These are phyloP conservation scores for Mycena metata DNA, from an alignment of 768 basidiomycete genomes.

Conservation along the genomic window DNA sequence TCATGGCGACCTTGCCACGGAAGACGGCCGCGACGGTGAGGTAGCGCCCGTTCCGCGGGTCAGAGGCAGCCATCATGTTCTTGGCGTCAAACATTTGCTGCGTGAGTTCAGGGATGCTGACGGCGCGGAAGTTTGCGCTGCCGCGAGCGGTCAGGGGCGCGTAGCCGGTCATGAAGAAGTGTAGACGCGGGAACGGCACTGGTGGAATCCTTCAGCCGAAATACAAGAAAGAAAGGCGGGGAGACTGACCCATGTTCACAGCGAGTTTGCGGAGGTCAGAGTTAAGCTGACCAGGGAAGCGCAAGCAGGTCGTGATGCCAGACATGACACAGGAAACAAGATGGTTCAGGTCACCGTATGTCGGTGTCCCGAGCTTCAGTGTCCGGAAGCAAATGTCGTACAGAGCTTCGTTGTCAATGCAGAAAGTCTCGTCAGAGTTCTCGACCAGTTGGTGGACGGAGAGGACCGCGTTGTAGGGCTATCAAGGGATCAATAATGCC, in stretches of 20 bases:
- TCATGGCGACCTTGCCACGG: slow-evolving; percentile 99
- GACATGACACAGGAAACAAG: slow-evolving; percentile 99
- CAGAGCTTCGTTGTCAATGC: slow-evolving; percentile 99
- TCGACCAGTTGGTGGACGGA: slow-evolving; percentile 99
- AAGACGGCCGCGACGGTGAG: slow-evolving; percentile 98
- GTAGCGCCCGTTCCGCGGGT: slow-evolving; percentile 97
- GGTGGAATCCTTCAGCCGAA: slow-evolving; percentile 2
- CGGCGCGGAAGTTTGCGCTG: slow-evolving; percentile 95
- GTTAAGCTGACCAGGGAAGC: slow-evolving; percentile 99
- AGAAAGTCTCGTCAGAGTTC: slow-evolving; percentile 99
- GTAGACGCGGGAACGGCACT: slow-evolving; percentile 99
- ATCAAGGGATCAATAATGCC: not conserved
- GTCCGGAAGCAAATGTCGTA: slow-evolving; percentile 99
- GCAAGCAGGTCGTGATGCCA: slow-evolving; percentile 97
- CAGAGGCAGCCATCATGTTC: slow-evolving; percentile 99
- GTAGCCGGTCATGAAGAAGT: slow-evolving; percentile 99
- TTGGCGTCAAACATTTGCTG: slow-evolving; percentile 99
- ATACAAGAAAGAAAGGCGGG: not conserved
- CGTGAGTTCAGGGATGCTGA: slow-evolving; percentile 97
- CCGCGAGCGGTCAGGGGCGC: slow-evolving; percentile 95
- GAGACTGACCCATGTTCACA: slow-evolving; percentile 95
- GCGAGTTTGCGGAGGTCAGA: slow-evolving; percentile 98
- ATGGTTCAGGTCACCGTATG: slow-evolving; percentile 98
- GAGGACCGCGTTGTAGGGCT: slow-evolving; percentile 99
- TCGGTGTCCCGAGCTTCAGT: slow-evolving; percentile 94